Evolutionary conservation across 139 green algal species (phyloP), one percentile per base, ranked within the genome.

Genomic region (Haematococcus lacustris): DNA sequence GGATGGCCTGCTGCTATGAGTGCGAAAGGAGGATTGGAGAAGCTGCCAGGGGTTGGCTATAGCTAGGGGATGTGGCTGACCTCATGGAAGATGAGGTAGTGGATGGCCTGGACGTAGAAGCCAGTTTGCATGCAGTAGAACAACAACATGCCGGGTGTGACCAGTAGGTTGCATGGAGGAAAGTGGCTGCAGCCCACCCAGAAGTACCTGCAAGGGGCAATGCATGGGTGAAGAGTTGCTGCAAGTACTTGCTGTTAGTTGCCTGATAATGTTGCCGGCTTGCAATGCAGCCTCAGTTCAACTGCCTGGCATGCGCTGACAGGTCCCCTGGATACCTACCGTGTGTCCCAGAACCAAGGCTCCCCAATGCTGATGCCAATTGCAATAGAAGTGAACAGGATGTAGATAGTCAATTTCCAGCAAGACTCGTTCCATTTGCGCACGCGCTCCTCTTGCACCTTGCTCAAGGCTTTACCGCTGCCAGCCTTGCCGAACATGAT

Each of bases 71-170:
- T 53, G 9, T 28, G 43, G 70, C 74, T 38, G 53, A 88, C 80
- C 75, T 86, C 83, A 9, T 80, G 43, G 51, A 84, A 80, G 3
- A 79, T 64, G 25, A 88, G 68, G 63, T 86, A 88, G 34, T 83
- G 80, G 7, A 88, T 77, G 37, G 82, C 77, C 64, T 88, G 77
- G 32, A 84, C 41, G 66, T 97, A 97, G 69, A 91, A 95, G 26
- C 86, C 91, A n/a, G 92, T 81, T 71, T 94, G 78, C 38, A 93
- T 60, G 68, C 73, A 75, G 71, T 97, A 97, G 66, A 93, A 86
- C 34, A 95, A 76, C 21, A 88, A 77, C 69, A 94, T 62, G 25
- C 79, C 79, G 34, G 67, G 43, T 4, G 70, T 76, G 2, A 86
- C 71, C 23, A 62, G 66, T 3, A 77, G 63, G 47, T 88, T 82